Base-by-base conservation (phyloP, 495 filamentous ascomycete genomes). In the Echria macrotheca region DNA sequence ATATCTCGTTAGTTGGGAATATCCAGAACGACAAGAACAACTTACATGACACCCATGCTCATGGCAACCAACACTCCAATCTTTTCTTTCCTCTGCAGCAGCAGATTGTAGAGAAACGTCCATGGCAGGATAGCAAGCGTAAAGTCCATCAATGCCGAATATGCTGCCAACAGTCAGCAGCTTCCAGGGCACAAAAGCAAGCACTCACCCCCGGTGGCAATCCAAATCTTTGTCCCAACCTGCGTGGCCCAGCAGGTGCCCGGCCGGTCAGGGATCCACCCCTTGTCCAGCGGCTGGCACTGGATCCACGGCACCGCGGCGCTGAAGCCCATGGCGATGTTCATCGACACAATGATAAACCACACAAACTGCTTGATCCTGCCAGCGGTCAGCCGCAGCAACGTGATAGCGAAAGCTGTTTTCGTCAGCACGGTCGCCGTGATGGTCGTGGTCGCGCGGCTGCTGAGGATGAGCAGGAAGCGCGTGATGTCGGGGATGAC, bases 41-140 rank as follows among this genome's bases (percentile, higher is more conserved):
- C 69, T 47, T 51, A 69, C 68, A 70, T 61, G 11, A 68, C 42
- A 4, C 66, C 66, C 56, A 69, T 63, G 22, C 40, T 43, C 40
- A 43, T 69, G 0, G 62, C 65, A 12, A 68, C 12, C 8, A 47
- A 53, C 4, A 69, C 61, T 4, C 66, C 66, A 14, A 61, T 44
- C 46, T 58, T 63, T 53, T 68, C 66, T n/a, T 41, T 24, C 28
- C 36, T 49, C 15, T 28, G 24, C 2, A 51, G 35, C n/a, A 52
- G 38, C 7, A 28, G n/a, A 11, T 31, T 47, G 58, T 54, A 65
- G 0, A 69, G 52, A 19, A 65, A 58, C 18, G 39, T 60, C 66
- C 66, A 69, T 8, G 65, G 65, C 14, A 68, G 41, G 10, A 58
- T 10, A 5, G 63, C 58, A 5, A 69, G 54, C 3, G 61, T 15